Percentiles rank a stretch among this genome's conserved stretches.
phyloP scores from a whole-genome alignment of 257 asterid genomes.

The Phtheirospermum japonicum region DNA sequence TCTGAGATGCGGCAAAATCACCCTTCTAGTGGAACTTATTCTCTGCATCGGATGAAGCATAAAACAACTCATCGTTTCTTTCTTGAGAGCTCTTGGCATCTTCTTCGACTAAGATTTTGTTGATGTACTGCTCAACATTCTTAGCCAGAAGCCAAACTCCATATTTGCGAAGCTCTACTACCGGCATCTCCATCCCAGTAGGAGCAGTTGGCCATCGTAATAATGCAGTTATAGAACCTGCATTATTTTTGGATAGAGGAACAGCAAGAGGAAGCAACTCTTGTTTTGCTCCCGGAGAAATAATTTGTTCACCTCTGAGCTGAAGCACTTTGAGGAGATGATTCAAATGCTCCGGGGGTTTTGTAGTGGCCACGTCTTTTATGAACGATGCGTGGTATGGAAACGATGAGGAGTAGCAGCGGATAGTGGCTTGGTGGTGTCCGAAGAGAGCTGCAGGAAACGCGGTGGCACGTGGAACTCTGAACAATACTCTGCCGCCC shows the following conservation, averaged over 20 bases:
- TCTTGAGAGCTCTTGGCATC: slow-evolving; percentile 53
- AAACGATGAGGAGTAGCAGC: slow-evolving; percentile 74
- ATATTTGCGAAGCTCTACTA: slow-evolving; percentile 74
- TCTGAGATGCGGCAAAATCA: slow-evolving; percentile 66
- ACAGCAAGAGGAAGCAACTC: slow-evolving; percentile 88
- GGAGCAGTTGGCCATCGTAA: slow-evolving; percentile 99
- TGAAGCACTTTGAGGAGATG: slow-evolving; percentile 76
- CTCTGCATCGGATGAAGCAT: slow-evolving; percentile 49
- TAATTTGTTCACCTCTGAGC: slow-evolving; percentile 74
- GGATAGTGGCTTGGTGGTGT: slow-evolving; percentile 42
- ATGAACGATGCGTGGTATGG: slow-evolving; percentile 72
- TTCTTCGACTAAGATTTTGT: slow-evolving; percentile 89
- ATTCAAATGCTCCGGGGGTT: slow-evolving; percentile 85
- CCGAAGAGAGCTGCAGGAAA: slow-evolving; percentile 42
- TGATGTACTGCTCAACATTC: slow-evolving; percentile 83
- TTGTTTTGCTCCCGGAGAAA: slow-evolving; percentile 89
- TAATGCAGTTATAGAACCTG: slow-evolving; percentile 86
- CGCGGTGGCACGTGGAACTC: slow-evolving; percentile 78
- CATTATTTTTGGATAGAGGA: slow-evolving; percentile 66
- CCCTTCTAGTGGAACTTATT: slow-evolving; percentile 67
- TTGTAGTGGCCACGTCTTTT: slow-evolving; percentile 68
- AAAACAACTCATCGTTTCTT: slow-evolving; percentile 55
- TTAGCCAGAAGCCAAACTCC: slow-evolving; percentile 94
- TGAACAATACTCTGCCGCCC: slow-evolving; percentile 61
- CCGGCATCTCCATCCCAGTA: slow-evolving; percentile 97